phyloP scores from a whole-genome alignment of 768 basidiomycete genomes.

The Arthromyces matolae region DNA sequence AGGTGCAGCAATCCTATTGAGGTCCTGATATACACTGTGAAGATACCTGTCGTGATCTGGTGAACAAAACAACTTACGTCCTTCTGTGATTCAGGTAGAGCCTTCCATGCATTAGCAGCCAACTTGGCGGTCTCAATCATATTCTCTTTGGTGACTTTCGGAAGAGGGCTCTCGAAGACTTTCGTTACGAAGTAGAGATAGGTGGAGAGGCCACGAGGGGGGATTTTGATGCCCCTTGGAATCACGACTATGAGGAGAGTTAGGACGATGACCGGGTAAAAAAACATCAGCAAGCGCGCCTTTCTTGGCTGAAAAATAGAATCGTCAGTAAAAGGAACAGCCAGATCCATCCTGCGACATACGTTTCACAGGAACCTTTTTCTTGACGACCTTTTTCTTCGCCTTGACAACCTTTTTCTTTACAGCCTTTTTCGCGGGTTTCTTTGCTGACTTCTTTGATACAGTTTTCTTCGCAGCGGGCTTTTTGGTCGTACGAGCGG shows the following conservation, averaged over 20 bases:
- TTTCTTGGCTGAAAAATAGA: neutral
- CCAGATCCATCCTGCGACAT: constrained; percentile 1
- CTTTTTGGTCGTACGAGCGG: neutral
- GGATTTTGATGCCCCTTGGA: constrained; percentile 5
- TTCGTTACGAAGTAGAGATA: constrained; percentile 1
- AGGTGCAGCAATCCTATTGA: neutral
- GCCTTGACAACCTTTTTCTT: too few relatives aligned
- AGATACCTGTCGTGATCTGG: neutral
- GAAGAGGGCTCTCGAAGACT: neutral
- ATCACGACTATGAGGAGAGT: neutral
- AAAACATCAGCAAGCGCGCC: neutral
- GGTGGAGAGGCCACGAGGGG: neutral
- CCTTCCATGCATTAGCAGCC: constrained; percentile 23
- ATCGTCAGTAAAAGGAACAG: neutral
- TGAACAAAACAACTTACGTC: constrained; percentile 24
- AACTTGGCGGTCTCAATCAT: neutral
- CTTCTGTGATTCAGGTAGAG: constrained; percentile 30
- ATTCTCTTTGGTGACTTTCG: neutral
- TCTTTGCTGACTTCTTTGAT: constrained; percentile 4
- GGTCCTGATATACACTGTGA: constrained; percentile 20
- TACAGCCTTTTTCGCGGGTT: constrained; percentile 6
- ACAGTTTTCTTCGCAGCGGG: neutral
- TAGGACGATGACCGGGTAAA: neutral
- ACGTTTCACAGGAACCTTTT: constrained; percentile 8
- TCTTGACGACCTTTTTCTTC: too few relatives aligned